Conservation (phyloP, 2,329 filamentous ascomycete genomes). For the Talaromyces sp. region DNA sequence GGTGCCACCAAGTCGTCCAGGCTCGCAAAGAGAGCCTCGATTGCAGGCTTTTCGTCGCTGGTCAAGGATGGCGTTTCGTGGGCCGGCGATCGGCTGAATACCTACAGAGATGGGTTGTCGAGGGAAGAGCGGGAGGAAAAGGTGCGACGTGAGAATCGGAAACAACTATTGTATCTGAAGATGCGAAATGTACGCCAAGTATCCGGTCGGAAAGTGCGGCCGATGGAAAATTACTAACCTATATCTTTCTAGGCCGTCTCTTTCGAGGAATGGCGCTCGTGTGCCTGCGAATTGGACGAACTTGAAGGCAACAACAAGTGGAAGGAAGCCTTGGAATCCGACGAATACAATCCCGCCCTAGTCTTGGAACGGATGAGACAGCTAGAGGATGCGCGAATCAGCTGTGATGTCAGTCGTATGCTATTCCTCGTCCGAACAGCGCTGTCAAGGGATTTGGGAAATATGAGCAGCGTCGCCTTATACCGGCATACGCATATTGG, state of each 20-base stretch:
- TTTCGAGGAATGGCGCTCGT: conserved; percentile 68
- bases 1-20: background rate
- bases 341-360: conserved; percentile 68
- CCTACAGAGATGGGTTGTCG: conserved; percentile 53
- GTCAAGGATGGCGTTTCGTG: conserved; percentile 34
- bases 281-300: conserved; percentile 72
- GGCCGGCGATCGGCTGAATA: conserved; percentile 33
- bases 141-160: conserved; percentile 54
- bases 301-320: conserved; percentile 78
- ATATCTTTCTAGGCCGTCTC: conserved; percentile 57
- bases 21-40: conserved; percentile 28
- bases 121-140: conserved; percentile 50
- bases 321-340: conserved; percentile 67
- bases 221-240: conserved; percentile 13
- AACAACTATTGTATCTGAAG: conserved; percentile 60
- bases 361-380: conserved; percentile 68
- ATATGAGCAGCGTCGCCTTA: conserved; percentile 77
- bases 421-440: conserved; percentile 76
- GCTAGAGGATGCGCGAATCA: conserved; percentile 69
- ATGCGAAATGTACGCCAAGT: conserved; percentile 60
- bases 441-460: conserved; percentile 74
- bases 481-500: conserved; percentile 83
- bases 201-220: background rate
- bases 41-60: conserved; percentile 34
- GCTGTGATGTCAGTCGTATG: conserved; percentile 71